Percentiles rank a stretch among this genome's conserved stretches.
phyloP scores from a whole-genome alignment of 164 flowering plant genomes.

The Liriodendron chinense region DNA sequence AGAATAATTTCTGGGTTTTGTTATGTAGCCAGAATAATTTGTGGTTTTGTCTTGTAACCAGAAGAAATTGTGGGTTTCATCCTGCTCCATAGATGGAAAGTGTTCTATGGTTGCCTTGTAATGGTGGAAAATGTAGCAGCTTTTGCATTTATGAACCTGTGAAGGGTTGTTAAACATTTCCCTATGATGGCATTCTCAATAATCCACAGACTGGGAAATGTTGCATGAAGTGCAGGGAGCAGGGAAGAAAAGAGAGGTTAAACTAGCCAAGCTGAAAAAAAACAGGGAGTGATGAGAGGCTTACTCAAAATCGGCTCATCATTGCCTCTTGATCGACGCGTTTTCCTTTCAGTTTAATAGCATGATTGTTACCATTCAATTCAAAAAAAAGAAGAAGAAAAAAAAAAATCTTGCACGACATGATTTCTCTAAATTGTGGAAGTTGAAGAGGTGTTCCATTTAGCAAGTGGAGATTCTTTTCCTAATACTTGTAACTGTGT shows the following conservation, averaged over 20 bases:
- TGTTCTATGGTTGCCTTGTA: background rate
- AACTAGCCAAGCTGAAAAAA: background rate
- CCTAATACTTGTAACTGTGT: too few species aligned
- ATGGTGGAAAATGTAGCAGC: background rate
- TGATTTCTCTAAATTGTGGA: background rate
- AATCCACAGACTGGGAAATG: background rate
- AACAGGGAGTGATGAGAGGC: background rate
- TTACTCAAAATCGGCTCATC: background rate
- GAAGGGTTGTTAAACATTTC: background rate
- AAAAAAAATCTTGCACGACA: background rate
- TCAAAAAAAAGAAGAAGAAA: too few species aligned
- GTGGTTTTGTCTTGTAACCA: background rate
- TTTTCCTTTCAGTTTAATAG: background rate
- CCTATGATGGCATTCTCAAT: background rate
- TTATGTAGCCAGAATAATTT: background rate
- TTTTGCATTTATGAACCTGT: too few species aligned
- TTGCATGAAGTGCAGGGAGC: background rate
- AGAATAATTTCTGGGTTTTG: background rate
- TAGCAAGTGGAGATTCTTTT: too few species aligned
- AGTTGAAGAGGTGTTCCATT: background rate
- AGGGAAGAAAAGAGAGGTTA: background rate
- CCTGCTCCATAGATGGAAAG: background rate
- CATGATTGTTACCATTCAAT: too few species aligned
- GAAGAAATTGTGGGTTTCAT: background rate
- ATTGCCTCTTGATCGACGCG: background rate